Evolutionary conservation across 768 basidiomycete genomes (phyloP).

Genomic region (Trametes villosa): DNA sequence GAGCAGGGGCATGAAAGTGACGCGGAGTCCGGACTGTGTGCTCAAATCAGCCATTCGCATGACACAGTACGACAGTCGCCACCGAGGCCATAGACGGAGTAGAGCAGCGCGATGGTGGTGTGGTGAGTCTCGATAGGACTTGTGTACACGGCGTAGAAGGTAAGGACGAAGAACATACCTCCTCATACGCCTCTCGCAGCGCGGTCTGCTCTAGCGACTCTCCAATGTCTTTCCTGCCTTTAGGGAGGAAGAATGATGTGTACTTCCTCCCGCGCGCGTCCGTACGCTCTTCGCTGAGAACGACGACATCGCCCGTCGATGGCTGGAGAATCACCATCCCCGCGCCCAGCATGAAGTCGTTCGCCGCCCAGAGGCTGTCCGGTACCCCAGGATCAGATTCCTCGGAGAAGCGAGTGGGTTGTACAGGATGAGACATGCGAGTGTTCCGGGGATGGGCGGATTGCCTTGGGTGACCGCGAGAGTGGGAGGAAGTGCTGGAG

Average conservation of each 20-base stretch:
- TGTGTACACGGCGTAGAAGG: too few species aligned
- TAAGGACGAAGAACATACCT: constrained; percentile 43
- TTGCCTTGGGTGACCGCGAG: not conserved
- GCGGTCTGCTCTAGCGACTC: constrained; percentile 64
- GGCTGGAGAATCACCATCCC: constrained; percentile 69
- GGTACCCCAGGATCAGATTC: constrained; percentile 49
- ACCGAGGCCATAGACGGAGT: not conserved
- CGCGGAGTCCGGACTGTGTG: constrained; percentile 53
- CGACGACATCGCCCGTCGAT: constrained; percentile 55
- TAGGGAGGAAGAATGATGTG: constrained; percentile 56
- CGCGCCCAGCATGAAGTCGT: constrained; percentile 60
- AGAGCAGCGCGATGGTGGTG: not conserved
- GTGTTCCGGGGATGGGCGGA: too few species aligned
- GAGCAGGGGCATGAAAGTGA: constrained; percentile 50
- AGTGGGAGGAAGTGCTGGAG: not conserved
- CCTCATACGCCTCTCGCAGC: constrained; percentile 68
- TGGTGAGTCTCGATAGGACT: too few species aligned
- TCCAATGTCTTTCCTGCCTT: constrained; percentile 67
- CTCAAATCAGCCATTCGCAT: not conserved
- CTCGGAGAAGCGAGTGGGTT: constrained; percentile 34
- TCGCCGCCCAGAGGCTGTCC: constrained; percentile 49
- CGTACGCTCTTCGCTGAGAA: constrained; percentile 46
- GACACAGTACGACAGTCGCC: not conserved
- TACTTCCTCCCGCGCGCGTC: constrained; percentile 6
- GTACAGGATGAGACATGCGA: not conserved